Percentiles rank a stretch among this genome's conserved stretches.
These are phyloP conservation scores for Pleurotus eryngii DNA, from an alignment of 768 basidiomycete species.

Conservation along the genomic window DNA sequence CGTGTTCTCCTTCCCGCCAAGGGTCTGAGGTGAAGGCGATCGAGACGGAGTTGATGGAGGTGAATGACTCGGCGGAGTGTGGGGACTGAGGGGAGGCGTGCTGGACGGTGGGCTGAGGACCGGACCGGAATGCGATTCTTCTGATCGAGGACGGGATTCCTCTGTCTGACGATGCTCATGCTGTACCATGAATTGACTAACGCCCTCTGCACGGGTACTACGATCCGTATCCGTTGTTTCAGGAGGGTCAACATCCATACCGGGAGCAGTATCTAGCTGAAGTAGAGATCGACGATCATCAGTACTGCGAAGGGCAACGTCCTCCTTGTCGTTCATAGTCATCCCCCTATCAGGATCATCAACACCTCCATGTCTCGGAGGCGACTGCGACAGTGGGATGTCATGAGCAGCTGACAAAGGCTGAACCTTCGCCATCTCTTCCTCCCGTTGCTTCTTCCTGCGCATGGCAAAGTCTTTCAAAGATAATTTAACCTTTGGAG, in stretches of 20 bases:
- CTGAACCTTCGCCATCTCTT: conserved; percentile 20
- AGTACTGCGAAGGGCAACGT: neutral
- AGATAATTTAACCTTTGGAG: conserved; percentile 53
- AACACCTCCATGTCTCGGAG: neutral
- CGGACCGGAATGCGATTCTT: conserved; percentile 1
- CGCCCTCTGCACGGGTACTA: too few relatives aligned
- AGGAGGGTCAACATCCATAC: too few relatives aligned
- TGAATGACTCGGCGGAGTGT: neutral
- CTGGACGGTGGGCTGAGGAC: neutral
- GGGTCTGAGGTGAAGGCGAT: neutral
- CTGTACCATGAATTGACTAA: too few relatives aligned
- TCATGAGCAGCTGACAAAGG: conserved; percentile 9
- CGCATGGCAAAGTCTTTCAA: conserved; percentile 55
- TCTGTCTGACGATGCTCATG: too few relatives aligned
- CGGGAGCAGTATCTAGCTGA: too few relatives aligned
- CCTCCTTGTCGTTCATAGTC: conserved; percentile 1
- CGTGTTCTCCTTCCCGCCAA: neutral
- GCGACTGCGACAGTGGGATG: conserved; percentile 6
- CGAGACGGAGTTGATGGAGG: neutral
- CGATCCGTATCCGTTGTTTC: too few relatives aligned
- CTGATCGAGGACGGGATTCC: neutral
- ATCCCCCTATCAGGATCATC: neutral
- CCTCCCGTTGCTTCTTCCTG: conserved; percentile 51
- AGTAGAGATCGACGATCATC: too few relatives aligned
- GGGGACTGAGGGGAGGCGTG: conserved; percentile 3